Conservation (phyloP, 2,329 filamentous ascomycete species). For the Pseudogymnoascus sp. region DNA sequence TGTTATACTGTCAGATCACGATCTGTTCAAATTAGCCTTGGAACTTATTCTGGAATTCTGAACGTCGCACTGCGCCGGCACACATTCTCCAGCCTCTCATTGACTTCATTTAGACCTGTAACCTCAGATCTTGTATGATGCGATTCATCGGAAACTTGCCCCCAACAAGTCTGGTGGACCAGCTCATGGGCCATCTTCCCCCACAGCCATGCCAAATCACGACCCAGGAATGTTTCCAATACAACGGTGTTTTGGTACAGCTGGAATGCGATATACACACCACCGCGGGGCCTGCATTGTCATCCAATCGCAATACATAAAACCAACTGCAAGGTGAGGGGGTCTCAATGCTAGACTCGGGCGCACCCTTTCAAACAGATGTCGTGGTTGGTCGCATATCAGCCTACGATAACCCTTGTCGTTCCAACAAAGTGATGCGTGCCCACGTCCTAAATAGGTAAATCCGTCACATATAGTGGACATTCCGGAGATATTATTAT, state of each 20-base stretch:
- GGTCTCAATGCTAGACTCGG: neutral
- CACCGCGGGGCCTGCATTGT: neutral
- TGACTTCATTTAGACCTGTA: slow-evolving; percentile 4
- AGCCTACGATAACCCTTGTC: neutral
- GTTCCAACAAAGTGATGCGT: neutral
- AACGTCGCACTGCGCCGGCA: slow-evolving; percentile 3
- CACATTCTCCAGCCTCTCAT: neutral
- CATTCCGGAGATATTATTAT: neutral
- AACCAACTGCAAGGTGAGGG: neutral
- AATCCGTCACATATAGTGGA: neutral
- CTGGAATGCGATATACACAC: neutral
- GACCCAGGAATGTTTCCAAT: neutral
- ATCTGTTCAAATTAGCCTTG: neutral
- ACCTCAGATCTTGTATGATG: slow-evolving; percentile 5
- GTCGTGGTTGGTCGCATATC: neutral
- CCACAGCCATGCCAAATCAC: slow-evolving; percentile 4
- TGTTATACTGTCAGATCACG: neutral
- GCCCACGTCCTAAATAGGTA: neutral
- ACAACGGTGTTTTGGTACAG: neutral
- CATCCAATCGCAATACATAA: neutral
- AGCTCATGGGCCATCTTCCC: neutral
- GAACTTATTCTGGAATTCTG: slow-evolving; percentile 5
- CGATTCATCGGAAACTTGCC: slow-evolving; percentile 2
- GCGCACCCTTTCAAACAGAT: neutral
- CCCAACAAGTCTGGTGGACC: neutral